These are phyloP conservation scores for Mortierella sp. DNA, from an alignment of 371 early-diverging fungal species.

Conservation along the genomic window DNA sequence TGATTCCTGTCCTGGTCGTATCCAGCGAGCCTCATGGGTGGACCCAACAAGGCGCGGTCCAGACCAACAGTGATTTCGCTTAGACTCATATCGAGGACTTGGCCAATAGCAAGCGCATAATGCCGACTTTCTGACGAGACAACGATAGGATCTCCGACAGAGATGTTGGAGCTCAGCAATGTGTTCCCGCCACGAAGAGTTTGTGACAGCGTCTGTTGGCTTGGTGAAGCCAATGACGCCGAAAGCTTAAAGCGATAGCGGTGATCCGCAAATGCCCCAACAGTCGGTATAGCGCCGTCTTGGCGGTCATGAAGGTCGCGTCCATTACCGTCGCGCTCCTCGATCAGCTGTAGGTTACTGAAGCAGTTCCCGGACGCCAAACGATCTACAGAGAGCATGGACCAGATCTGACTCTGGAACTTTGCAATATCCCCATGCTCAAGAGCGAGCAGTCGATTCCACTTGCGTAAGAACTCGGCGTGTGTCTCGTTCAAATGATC, in stretches of 20 bases:
- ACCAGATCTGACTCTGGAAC: constrained; percentile 87
- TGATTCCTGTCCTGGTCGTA: constrained; percentile 67
- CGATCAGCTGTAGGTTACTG: constrained; percentile 42
- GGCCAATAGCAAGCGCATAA: constrained; percentile 84
- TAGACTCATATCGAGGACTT: constrained; percentile 64
- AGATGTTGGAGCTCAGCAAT: constrained; percentile 65
- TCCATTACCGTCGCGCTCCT: constrained; percentile 7
- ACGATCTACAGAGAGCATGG: constrained; percentile 63
- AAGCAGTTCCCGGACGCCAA: constrained; percentile 67
- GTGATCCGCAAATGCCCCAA: constrained; percentile 24
- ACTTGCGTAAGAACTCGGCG: constrained; percentile 77
- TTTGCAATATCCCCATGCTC: constrained; percentile 83
- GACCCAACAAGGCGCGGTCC: constrained; percentile 74
- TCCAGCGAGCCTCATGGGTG: constrained; percentile 58
- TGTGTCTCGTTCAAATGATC: constrained; percentile 70
- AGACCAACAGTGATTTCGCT: constrained; percentile 66
- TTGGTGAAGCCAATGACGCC: constrained; percentile 4
- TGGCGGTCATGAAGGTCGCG: not conserved
- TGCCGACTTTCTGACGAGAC: constrained; percentile 82
- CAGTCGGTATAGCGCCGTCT: constrained; percentile 1
- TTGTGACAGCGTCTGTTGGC: constrained; percentile 28
- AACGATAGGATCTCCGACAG: constrained; percentile 85
- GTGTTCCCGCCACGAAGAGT: constrained; percentile 18
- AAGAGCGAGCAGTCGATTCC: constrained; percentile 81
- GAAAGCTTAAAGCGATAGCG: constrained; percentile 41